A percentile compares a stretch with the other conserved stretches of the same genome.
These are phyloP conservation scores for Coniochaeta sp. DNA, from an alignment of 2,329 filamentous ascomycete genomes.

Conservation along the genomic window DNA sequence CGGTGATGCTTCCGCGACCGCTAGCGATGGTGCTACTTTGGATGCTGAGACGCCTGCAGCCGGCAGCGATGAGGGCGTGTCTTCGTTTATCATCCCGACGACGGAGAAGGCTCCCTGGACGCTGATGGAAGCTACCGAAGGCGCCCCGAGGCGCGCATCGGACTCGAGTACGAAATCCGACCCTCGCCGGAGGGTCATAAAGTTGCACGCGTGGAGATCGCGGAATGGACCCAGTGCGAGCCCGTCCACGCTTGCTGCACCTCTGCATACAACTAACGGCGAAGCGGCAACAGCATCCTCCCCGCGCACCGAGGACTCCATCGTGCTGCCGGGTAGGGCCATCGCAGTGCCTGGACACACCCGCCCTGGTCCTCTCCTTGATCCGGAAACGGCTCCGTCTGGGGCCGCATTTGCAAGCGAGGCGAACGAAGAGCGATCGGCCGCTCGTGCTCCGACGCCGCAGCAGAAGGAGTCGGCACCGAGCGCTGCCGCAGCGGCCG, in stretches of 20 bases:
- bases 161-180: background rate
- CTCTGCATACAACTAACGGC: background rate
- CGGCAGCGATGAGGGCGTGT: background rate
- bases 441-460: background rate
- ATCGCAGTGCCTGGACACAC: background rate
- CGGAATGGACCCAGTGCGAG: background rate
- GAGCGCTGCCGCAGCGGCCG: background rate
- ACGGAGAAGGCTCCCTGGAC: background rate
- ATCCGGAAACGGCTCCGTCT: background rate
- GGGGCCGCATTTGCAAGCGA: background rate
- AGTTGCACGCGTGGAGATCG: background rate
- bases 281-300: background rate
- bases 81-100: background rate
- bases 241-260: background rate
- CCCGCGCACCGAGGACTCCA: background rate
- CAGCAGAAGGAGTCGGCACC: background rate
- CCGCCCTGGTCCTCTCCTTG: background rate
- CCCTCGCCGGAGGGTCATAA: background rate
- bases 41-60: background rate
- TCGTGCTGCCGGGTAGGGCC: background rate
- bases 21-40: background rate
- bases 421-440: too few relatives aligned
- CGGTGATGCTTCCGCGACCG: background rate
- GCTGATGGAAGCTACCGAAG: background rate
- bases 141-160: background rate